Base-by-base conservation (phyloP, 108 stramenopile genomes). In the Chaetoceros tenuissimus region DNA sequence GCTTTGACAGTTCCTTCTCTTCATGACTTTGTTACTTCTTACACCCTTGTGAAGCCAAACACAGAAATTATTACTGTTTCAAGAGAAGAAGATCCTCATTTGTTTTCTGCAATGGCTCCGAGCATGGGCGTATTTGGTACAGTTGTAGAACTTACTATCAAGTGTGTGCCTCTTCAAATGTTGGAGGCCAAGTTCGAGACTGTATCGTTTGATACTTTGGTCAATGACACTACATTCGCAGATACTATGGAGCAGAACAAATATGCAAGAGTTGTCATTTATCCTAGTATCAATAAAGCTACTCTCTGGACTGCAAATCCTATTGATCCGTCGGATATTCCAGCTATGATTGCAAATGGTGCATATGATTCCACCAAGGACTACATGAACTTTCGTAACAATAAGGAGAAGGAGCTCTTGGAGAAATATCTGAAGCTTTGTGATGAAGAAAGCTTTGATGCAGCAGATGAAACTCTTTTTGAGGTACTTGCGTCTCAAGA, bases 301-400 rank as follows among this genome's bases (percentile, higher is more conserved):
- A 60, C 59, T 2, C 18, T 60, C 7, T 60, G 47, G 48, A 48
- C 47, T n/a, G 59, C 48, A 18, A 60, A 60, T 48, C 59, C 59
- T n/a, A 48, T 60, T 28, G 27, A 47, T 17, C 1, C 28, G 49
- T n/a, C n/a, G n/a, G n/a, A n/a, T n/a, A 40, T 40, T 40, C 48
- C 19, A 28, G 25, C 3, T 8, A 48, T 48, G 3, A 10, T 60
- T n/a, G 13, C 16, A 19, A 5, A 5, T 25, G 59, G 59, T 21
- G 59, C 59, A 3, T 3, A 20, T n/a, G 16, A 60, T 40, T 40
- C 8, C 13, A 2, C 2, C 1, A 28, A 20, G 3, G 48, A 48
- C 27, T 47, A 48, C 2, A 20, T 28, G 24, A 60, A 60, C 59
- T 60, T 60, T 30, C 59, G 59, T 1, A 29, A 60, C 31, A 22